Evolutionary conservation across 805 yeast genomes (phyloP).

Genomic region (Komagataella populi): DNA sequence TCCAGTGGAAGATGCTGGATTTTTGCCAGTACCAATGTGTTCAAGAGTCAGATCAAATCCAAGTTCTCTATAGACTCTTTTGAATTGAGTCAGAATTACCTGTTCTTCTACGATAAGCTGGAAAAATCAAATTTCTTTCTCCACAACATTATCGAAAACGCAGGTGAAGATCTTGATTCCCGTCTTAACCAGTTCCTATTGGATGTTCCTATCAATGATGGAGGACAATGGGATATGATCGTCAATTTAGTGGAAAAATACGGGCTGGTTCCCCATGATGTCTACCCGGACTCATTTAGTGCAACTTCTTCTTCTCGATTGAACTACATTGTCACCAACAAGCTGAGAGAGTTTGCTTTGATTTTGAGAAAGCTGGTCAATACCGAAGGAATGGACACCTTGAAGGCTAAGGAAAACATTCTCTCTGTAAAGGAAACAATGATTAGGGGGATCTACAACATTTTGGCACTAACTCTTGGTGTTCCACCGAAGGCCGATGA

Average conservation of each 20-base stretch:
- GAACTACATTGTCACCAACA: constrained; percentile 54
- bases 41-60: constrained; percentile 52
- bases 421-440: constrained; percentile 17
- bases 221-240: constrained; percentile 88
- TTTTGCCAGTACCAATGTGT: constrained; percentile 71
- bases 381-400: constrained; percentile 22
- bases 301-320: constrained; percentile 40
- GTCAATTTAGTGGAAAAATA: constrained; percentile 64
- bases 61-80: constrained; percentile 52
- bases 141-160: constrained; percentile 60
- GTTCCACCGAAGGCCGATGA: constrained; percentile 66
- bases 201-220: constrained; percentile 60
- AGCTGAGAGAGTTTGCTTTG: constrained; percentile 69
- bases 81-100: constrained; percentile 69
- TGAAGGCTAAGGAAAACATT: constrained; percentile 8
- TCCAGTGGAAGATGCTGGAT: constrained; percentile 83
- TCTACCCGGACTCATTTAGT: constrained; percentile 59
- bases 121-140: constrained; percentile 77
- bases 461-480: constrained; percentile 60
- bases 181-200: constrained; percentile 56
- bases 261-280: constrained; percentile 65
- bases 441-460: constrained; percentile 52
- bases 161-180: constrained; percentile 54
- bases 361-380: constrained; percentile 39
- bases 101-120: constrained; percentile 76